These are phyloP conservation scores for Asterella californica DNA, from an alignment of 225 moss, liverwort and hornwort species.

Conservation along the genomic window DNA sequence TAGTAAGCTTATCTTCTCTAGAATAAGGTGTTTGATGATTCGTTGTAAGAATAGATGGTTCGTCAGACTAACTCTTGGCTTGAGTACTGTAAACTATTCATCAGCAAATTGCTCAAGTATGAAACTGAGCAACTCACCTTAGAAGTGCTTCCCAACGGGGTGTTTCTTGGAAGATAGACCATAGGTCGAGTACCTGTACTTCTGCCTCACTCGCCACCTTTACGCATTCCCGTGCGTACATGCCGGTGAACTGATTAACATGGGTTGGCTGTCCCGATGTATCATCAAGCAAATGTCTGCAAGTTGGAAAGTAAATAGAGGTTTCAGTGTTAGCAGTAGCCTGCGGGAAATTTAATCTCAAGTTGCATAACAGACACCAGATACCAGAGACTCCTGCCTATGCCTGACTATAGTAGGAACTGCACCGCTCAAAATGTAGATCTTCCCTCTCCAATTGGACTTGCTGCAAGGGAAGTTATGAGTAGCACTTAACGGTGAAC, in stretches of 20 bases:
- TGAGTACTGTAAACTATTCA: background rate
- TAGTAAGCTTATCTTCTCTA: background rate
- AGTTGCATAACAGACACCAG: background rate
- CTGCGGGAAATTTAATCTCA: background rate
- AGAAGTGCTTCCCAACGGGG: conserved; percentile 31
- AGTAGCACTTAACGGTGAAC: conserved; percentile 4
- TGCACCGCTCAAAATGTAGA: background rate
- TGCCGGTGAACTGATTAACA: conserved; percentile 33
- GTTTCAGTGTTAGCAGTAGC: background rate
- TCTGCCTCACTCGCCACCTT: conserved; percentile 34
- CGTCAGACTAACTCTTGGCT: background rate
- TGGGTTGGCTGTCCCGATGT: conserved; percentile 9
- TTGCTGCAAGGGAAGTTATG: background rate
- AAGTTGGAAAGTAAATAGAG: background rate
- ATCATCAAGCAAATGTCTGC: conserved; percentile 5
- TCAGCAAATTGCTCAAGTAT: background rate
- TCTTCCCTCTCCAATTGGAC: background rate
- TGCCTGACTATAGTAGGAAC: background rate
- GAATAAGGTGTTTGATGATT: background rate
- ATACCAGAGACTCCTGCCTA: background rate
- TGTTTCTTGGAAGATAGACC: conserved; percentile 50
- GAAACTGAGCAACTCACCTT: background rate
- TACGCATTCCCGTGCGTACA: conserved; percentile 49
- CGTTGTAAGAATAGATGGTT: background rate
- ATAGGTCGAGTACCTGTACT: conserved; percentile 32